phyloP scores from a whole-genome alignment of 495 filamentous ascomycete species.

The Cenococcum geophilum region DNA sequence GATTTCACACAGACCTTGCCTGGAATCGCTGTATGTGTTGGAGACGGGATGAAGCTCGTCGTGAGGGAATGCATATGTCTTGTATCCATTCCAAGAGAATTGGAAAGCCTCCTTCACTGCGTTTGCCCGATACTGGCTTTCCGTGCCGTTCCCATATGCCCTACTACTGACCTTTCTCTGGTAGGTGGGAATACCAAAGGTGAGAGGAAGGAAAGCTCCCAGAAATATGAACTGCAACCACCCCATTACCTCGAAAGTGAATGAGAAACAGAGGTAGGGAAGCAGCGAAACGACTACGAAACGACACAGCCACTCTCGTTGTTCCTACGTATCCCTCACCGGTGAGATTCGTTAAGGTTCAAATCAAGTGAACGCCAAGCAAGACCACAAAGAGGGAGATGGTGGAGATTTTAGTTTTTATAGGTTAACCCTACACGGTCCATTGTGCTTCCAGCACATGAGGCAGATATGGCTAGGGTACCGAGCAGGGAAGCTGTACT shows the following conservation, averaged over 20 bases:
- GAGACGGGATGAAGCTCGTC: conserved; percentile 68
- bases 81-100: conserved; percentile 76
- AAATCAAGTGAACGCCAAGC: too few species aligned
- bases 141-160: neutral
- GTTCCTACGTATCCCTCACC: too few species aligned
- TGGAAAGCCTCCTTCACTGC: conserved; percentile 71
- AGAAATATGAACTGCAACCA: neutral
- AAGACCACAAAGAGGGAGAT: neutral
- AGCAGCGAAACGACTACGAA: too few species aligned
- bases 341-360: too few species aligned
- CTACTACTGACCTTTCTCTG: neutral
- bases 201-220: neutral
- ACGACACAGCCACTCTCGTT: too few species aligned
- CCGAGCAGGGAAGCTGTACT: neutral
- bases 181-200: neutral
- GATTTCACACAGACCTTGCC: conserved; percentile 44
- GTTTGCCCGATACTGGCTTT: conserved; percentile 44
- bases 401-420: neutral
- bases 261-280: too few species aligned
- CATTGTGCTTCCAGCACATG: neutral
- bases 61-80: conserved; percentile 69
- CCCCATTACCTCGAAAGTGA: neutral
- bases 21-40: conserved; percentile 60
- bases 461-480: neutral
- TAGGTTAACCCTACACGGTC: neutral